Conservation (phyloP, 306 rosid species). For the Rubus parviflorus region DNA sequence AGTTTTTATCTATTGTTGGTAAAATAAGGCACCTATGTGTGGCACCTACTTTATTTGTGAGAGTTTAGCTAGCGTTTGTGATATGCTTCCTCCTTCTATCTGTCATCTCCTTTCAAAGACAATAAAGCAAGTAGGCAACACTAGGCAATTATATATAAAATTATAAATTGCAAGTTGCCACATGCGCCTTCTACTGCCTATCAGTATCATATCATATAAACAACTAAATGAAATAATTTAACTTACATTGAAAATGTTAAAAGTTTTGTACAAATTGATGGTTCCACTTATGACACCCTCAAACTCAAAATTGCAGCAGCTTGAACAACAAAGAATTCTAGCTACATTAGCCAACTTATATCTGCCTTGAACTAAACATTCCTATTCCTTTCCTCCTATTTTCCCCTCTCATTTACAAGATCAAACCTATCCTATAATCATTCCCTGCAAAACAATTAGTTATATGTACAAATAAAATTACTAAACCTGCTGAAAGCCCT, state of each 20-base stretch:
- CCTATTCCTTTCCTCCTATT: slow-evolving; percentile 48
- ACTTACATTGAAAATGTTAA: slow-evolving; percentile 15
- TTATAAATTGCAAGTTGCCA: too few species aligned
- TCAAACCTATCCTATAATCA: slow-evolving; percentile 57
- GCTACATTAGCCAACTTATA: slow-evolving; percentile 36
- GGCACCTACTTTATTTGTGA: too few species aligned
- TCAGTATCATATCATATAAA: too few species aligned
- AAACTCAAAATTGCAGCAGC: slow-evolving; percentile 46
- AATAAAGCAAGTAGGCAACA: too few species aligned
- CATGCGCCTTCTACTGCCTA: too few species aligned
- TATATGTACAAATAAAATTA: slow-evolving; percentile 50
- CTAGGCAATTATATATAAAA: too few species aligned
- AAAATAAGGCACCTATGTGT: too few species aligned
- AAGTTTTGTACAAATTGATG: slow-evolving; percentile 46
- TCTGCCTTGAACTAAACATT: slow-evolving; percentile 36
- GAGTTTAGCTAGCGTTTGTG: too few species aligned
- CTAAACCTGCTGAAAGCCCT: slow-evolving; percentile 46
- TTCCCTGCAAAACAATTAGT: slow-evolving; percentile 37
- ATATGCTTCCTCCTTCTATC: too few species aligned
- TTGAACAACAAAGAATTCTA: slow-evolving; percentile 30
- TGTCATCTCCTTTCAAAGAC: too few species aligned
- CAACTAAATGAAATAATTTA: neutral
- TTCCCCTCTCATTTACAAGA: slow-evolving; percentile 50
- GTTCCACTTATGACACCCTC: slow-evolving; percentile 25
- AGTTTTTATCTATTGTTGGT: too few species aligned